phyloP scores from a whole-genome alignment of 129 eudicot species.

The Daucus carota region DNA sequence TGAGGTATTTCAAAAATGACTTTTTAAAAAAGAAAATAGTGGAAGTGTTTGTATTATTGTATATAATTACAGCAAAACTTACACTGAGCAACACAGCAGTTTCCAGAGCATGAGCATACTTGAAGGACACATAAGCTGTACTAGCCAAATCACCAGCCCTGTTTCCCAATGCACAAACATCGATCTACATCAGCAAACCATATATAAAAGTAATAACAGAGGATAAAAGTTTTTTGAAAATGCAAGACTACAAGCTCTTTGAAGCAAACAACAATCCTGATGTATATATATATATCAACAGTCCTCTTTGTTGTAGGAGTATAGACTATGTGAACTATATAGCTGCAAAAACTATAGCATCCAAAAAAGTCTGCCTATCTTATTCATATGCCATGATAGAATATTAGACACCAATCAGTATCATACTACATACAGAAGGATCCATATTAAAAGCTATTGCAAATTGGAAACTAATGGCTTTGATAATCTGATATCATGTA shows the following conservation, averaged over 20 bases:
- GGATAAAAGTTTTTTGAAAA: neutral
- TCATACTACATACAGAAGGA: neutral
- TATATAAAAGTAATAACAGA: constrained; percentile 3
- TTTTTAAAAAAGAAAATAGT: no score
- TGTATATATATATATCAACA: neutral
- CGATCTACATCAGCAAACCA: constrained; percentile 17
- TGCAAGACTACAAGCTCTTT: neutral
- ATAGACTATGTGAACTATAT: neutral
- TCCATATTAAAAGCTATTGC: neutral
- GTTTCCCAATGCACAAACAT: constrained; percentile 24
- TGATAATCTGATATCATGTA: neutral
- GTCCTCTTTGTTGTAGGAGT: neutral
- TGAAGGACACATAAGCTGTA: constrained; percentile 85
- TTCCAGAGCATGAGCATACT: constrained; percentile 71
- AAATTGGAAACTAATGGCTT: neutral
- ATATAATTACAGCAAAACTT: constrained; percentile 27
- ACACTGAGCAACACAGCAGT: constrained; percentile 91
- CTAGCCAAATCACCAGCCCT: constrained; percentile 84
- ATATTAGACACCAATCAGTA: neutral
- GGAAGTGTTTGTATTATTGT: no score
- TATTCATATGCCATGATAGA: neutral
- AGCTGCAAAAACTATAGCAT: neutral
- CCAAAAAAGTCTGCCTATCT: neutral
- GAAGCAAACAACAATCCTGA: neutral
- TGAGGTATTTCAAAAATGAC: no score